Evolutionary conservation across 2,329 filamentous ascomycete species (phyloP).

Genomic region (Aspergillus nomiae): DNA sequence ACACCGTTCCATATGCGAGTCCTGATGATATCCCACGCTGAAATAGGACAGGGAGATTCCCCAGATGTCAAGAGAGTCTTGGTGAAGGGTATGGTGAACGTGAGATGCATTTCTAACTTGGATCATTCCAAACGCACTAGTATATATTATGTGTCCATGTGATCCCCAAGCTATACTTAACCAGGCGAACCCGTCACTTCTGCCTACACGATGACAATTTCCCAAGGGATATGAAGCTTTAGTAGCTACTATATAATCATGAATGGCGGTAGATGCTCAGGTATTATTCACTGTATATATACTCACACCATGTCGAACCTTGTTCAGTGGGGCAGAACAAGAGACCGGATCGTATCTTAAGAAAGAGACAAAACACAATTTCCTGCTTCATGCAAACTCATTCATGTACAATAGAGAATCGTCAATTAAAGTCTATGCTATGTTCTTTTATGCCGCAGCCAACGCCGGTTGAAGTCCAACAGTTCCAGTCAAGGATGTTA

Average conservation of each 20-base stretch:
- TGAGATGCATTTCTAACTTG: no score
- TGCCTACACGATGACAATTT: no score
- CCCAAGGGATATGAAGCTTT: neutral
- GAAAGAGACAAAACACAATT: neutral
- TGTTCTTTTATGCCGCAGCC: neutral
- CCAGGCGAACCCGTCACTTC: neutral
- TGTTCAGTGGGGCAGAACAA: neutral
- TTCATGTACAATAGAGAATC: neutral
- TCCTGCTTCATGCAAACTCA: neutral
- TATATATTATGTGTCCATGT: neutral
- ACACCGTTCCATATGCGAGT: no score
- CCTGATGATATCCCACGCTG: no score
- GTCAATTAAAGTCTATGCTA: neutral
- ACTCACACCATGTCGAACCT: neutral
- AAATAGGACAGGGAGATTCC: no score
- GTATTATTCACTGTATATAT: neutral
- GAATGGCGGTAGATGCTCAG: no score
- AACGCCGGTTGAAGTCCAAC: neutral
- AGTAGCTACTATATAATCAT: neutral
- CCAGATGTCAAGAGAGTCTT: neutral
- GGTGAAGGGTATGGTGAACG: neutral
- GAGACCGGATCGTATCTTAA: neutral
- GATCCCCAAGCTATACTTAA: neutral
- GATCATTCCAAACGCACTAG: no score
- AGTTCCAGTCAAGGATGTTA: neutral